Conservation (phyloP, 139 green algal genomes). For the Yamagishiella unicocca region DNA sequence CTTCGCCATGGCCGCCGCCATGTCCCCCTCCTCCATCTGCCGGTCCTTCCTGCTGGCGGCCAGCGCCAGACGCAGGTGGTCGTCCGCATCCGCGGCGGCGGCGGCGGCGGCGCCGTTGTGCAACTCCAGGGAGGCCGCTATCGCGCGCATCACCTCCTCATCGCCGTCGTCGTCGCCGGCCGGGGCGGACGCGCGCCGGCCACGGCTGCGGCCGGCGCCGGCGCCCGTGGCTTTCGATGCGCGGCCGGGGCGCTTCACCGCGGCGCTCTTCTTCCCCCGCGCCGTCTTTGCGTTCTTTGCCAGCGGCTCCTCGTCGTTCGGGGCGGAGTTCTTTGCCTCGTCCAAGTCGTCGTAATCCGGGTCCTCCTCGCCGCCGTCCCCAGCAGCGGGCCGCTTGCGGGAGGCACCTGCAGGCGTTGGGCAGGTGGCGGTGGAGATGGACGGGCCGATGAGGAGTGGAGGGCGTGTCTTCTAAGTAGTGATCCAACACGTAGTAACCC, state of each 20-base stretch:
- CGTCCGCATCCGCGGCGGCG: background rate
- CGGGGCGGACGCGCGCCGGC: background rate
- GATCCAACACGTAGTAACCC: too few relatives aligned
- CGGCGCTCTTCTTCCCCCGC: background rate
- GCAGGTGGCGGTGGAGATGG: background rate
- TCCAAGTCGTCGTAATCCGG: slow-evolving; percentile 11
- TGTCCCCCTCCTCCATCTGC: background rate
- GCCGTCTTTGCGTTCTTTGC: background rate
- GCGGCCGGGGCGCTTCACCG: background rate
- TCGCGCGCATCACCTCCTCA: background rate
- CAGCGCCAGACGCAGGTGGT: background rate
- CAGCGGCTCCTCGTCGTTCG: background rate
- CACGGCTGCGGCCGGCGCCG: background rate
- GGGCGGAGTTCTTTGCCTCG: background rate
- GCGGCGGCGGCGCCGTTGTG: background rate
- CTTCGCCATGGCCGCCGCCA: slow-evolving; percentile 3
- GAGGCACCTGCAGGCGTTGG: background rate
- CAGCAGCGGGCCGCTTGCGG: background rate
- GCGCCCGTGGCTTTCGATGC: too few relatives aligned
- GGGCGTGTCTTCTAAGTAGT: too few relatives aligned
- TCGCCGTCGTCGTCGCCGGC: background rate
- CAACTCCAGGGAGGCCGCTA: background rate
- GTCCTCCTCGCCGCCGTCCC: background rate
- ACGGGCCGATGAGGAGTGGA: background rate
- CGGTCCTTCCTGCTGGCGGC: background rate